Conservation (phyloP, 495 filamentous ascomycete species). For the Podospora conica region DNA sequence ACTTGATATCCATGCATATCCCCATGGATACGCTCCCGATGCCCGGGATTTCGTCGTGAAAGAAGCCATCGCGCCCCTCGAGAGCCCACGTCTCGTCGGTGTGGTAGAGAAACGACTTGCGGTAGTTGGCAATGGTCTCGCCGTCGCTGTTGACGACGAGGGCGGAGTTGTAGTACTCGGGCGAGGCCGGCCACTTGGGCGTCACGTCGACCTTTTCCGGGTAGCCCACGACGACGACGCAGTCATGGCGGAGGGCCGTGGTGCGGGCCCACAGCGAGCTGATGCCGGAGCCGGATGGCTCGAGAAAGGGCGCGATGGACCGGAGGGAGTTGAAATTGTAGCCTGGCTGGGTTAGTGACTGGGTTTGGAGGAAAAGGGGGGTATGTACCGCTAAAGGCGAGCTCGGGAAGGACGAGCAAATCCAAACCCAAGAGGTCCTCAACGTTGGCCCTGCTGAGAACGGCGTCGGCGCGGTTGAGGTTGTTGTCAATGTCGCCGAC, state of each 20-base stretch:
- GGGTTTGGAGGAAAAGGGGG: background rate
- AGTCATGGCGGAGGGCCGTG: slow-evolving; percentile 64
- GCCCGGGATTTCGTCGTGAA: slow-evolving; percentile 41
- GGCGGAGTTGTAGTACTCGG: slow-evolving; percentile 73
- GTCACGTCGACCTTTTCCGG: slow-evolving; percentile 62
- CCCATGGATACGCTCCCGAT: slow-evolving; percentile 64
- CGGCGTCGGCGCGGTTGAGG: slow-evolving; percentile 62
- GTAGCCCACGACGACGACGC: slow-evolving; percentile 83
- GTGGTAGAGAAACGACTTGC: slow-evolving; percentile 83
- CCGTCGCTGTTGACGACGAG: slow-evolving; percentile 69
- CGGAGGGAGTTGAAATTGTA: slow-evolving; percentile 84
- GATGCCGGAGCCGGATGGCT: slow-evolving; percentile 65
- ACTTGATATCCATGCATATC: slow-evolving; percentile 76
- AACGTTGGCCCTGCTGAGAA: slow-evolving; percentile 52
- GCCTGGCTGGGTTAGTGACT: slow-evolving; percentile 41
- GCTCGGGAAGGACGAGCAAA: slow-evolving; percentile 75
- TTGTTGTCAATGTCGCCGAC: slow-evolving; percentile 74
- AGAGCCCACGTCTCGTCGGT: slow-evolving; percentile 66
- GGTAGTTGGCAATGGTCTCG: slow-evolving; percentile 70
- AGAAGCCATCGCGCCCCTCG: slow-evolving; percentile 63
- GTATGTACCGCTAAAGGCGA: slow-evolving; percentile 74
- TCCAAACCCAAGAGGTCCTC: slow-evolving; percentile 53
- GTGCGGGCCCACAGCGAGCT: slow-evolving; percentile 74
- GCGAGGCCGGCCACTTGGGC: slow-evolving; percentile 40
- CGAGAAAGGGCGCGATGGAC: slow-evolving; percentile 74